These are phyloP conservation scores for Pseudogymnoascus sp. DNA, from an alignment of 2,329 filamentous ascomycete species.

Conservation along the genomic window DNA sequence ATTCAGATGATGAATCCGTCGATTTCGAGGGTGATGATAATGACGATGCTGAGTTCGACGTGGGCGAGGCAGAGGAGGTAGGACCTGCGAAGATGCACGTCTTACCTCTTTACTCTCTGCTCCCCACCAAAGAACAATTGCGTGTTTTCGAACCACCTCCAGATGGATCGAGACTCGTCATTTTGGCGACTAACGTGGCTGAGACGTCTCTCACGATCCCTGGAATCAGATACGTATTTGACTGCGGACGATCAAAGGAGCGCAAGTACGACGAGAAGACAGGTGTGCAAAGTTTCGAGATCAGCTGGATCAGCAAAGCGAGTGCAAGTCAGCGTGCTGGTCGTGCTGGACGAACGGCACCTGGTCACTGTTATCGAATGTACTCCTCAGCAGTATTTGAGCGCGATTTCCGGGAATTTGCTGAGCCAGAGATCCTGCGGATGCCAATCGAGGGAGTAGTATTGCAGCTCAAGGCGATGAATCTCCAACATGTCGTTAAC, in stretches of 20 bases:
- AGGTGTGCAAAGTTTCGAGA: conserved; percentile 89
- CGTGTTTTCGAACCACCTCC: conserved; percentile 80
- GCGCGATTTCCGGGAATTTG: conserved; percentile 76
- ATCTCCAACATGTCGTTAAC: conserved; percentile 78
- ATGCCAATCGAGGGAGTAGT: conserved; percentile 92
- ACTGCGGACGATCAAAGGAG: conserved; percentile 87
- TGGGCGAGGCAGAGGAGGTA: conserved; percentile 51
- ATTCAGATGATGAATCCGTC: conserved; percentile 50
- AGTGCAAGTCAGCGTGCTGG: conserved; percentile 86
- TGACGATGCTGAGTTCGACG: conserved; percentile 42
- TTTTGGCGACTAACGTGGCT: conserved; percentile 91
- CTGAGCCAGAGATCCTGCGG: conserved; percentile 77
- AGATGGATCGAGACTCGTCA: conserved; percentile 72
- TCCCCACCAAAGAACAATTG: conserved; percentile 85
- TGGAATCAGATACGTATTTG: conserved; percentile 89
- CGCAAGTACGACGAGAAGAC: conserved; percentile 79
- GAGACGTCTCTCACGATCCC: conserved; percentile 97
- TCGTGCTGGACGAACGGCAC: conserved; percentile 88
- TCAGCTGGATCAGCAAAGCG: conserved; percentile 96
- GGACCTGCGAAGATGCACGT: conserved; percentile 71
- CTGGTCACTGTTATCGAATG: conserved; percentile 88
- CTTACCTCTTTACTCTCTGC: conserved; percentile 84
- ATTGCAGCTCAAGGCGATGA: conserved; percentile 90
- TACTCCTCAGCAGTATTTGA: conserved; percentile 95
- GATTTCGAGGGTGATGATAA: conserved; percentile 50